Percentiles rank a stretch among this genome's conserved stretches.
Conservation (phyloP, 352 stramenopile species). For the Peronospora farinosa region DNA sequence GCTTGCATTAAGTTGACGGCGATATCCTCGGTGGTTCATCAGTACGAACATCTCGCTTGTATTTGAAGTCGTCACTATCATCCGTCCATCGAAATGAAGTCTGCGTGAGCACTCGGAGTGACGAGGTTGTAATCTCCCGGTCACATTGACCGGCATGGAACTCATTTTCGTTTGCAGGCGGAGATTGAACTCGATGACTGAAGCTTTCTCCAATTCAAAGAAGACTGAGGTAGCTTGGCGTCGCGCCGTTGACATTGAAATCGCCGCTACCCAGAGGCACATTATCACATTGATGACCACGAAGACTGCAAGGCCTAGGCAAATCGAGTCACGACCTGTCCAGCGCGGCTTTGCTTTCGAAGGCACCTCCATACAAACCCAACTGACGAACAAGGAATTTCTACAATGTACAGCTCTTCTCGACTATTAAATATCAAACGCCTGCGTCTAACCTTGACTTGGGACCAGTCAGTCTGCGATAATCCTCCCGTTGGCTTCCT, state of each 20-base stretch:
- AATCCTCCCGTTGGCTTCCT: neutral
- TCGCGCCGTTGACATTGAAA: slow-evolving; percentile 14
- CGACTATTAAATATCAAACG: no score
- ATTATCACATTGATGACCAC: slow-evolving; percentile 25
- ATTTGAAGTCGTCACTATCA: slow-evolving; percentile 18
- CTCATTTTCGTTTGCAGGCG: slow-evolving; percentile 12
- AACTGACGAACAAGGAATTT: slow-evolving; percentile 10
- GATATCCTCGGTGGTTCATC: slow-evolving; percentile 36
- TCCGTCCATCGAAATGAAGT: slow-evolving; percentile 38
- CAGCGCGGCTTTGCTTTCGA: slow-evolving; percentile 13
- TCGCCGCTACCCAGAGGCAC: slow-evolving; percentile 27
- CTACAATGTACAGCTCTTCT: no score
- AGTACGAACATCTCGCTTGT: slow-evolving; percentile 31
- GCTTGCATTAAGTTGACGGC: slow-evolving; percentile 5
- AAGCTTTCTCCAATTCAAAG: slow-evolving; percentile 19
- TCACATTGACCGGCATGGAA: slow-evolving; percentile 15
- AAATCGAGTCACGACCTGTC: slow-evolving; percentile 25
- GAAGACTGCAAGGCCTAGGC: slow-evolving; percentile 24
- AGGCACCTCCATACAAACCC: slow-evolving; percentile 11
- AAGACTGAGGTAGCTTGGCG: slow-evolving; percentile 25
- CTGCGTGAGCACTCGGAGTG: slow-evolving; percentile 31
- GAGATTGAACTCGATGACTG: slow-evolving; percentile 33
- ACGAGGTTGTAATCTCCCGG: slow-evolving; percentile 24
- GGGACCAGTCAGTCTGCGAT: slow-evolving; percentile 13
- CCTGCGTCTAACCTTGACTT: neutral